Evolutionary conservation across 495 filamentous ascomycete species (phyloP).

Genomic region (Xylona heveae): DNA sequence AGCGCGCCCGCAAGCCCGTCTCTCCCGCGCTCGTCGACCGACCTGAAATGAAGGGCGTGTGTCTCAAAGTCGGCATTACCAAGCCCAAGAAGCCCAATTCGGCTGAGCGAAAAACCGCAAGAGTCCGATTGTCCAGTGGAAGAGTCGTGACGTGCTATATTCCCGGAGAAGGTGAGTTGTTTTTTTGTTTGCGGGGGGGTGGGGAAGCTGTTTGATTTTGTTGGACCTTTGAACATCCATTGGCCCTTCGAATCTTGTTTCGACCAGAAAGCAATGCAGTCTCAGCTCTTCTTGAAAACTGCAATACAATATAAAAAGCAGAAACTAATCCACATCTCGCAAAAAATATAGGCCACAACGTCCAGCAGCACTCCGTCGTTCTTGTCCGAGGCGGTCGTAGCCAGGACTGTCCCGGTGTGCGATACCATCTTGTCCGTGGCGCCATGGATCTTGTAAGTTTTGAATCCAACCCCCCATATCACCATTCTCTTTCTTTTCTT

Average conservation of each 20-base stretch:
- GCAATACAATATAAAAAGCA: no score
- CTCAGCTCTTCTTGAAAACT: no score
- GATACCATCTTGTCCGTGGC: slow-evolving; percentile 80
- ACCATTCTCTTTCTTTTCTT: no score
- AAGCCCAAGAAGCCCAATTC: slow-evolving; percentile 99
- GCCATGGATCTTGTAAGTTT: slow-evolving; percentile 78
- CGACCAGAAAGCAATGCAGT: no score
- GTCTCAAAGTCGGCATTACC: slow-evolving; percentile 73
- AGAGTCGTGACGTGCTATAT: slow-evolving; percentile 80
- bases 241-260: no score
- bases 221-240: slow-evolving; percentile 3
- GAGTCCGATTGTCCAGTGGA: slow-evolving; percentile 71
- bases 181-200: slow-evolving; percentile 1
- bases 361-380: slow-evolving; percentile 91
- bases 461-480: no score
- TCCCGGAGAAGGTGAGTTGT: slow-evolving; percentile 60
- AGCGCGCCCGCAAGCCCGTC: slow-evolving; percentile 58
- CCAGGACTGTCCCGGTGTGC: slow-evolving; percentile 97
- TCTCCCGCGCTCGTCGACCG: slow-evolving; percentile 65
- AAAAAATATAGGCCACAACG: slow-evolving; percentile 73
- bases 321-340: no score
- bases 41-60: slow-evolving; percentile 84
- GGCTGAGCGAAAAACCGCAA: slow-evolving; percentile 77
- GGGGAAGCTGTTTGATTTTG: slow-evolving; percentile 1
- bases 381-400: slow-evolving; percentile 73